Percentiles rank a stretch among this genome's conserved stretches.
Evolutionary conservation across 108 stramenopile genomes (phyloP).

Genomic region (Nitzschia sp.): DNA sequence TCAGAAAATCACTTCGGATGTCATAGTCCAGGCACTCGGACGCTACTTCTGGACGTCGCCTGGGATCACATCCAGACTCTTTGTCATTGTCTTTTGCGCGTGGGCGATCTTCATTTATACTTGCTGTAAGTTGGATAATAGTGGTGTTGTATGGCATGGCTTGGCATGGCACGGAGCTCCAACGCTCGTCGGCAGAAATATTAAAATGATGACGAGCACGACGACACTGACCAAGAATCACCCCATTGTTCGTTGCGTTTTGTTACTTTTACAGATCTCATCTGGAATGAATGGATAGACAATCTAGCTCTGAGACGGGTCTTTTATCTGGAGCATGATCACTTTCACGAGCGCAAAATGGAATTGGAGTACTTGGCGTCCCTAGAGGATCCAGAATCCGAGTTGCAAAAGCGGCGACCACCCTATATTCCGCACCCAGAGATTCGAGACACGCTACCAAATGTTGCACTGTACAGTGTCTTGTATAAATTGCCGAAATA

Average conservation of each 20-base stretch:
- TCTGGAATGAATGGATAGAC: constrained; percentile 72
- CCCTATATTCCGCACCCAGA: constrained; percentile 86
- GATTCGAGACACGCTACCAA: constrained; percentile 77
- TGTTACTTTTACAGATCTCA: constrained; percentile 18
- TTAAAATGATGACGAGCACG: neutral
- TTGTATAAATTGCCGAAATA: constrained; percentile 37
- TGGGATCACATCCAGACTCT: constrained; percentile 15
- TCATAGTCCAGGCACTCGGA: neutral
- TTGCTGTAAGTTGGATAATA: constrained; percentile 18
- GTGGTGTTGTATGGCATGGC: no score
- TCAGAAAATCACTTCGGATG: neutral
- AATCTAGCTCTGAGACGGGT: constrained; percentile 73
- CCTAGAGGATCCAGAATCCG: constrained; percentile 13
- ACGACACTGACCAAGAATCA: neutral
- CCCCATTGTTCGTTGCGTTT: neutral
- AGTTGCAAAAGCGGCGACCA: constrained; percentile 7
- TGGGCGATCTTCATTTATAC: constrained; percentile 38
- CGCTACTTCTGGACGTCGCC: constrained; percentile 7
- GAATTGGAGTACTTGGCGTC: constrained; percentile 35
- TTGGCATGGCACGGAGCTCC: no score
- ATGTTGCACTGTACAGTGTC: constrained; percentile 76
- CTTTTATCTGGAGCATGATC: constrained; percentile 78
- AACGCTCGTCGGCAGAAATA: no score
- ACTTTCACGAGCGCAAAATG: constrained; percentile 56
- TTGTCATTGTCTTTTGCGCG: constrained; percentile 12